phyloP scores from a whole-genome alignment of 768 basidiomycete species.

The Rossbeevera mucosa region DNA sequence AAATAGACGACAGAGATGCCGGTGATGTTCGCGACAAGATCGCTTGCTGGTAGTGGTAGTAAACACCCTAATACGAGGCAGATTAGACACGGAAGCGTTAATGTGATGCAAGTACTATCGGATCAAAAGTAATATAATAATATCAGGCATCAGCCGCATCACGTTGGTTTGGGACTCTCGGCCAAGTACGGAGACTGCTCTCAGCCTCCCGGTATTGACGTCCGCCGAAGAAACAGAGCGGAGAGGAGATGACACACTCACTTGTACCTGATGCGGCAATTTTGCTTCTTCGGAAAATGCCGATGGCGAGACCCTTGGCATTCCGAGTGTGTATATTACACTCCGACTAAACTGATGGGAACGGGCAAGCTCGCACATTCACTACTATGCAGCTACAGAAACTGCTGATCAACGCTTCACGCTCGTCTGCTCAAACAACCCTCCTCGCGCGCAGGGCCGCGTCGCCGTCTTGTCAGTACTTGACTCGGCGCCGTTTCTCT shows the following conservation, averaged over 20 bases:
- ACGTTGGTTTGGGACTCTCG: neutral
- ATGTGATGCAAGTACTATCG: neutral
- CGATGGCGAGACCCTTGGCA: neutral
- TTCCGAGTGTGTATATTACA: neutral
- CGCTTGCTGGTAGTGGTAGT: conserved; percentile 61
- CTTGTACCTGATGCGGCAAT: neutral
- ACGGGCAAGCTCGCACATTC: neutral
- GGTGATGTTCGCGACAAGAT: conserved; percentile 37
- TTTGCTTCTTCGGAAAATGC: neutral
- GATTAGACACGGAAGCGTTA: neutral
- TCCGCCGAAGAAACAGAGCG: no score
- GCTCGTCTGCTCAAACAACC: conserved; percentile 8
- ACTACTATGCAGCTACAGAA: conserved; percentile 23
- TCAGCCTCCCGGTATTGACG: no score
- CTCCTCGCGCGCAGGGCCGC: conserved; percentile 3
- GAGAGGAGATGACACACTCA: no score
- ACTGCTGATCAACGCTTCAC: conserved; percentile 13
- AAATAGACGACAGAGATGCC: no score
- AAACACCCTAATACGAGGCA: conserved; percentile 31
- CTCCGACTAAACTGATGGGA: neutral
- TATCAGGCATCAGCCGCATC: no score
- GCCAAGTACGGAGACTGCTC: neutral
- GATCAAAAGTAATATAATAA: no score
- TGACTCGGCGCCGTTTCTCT: conserved; percentile 35
- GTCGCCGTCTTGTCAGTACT: conserved; percentile 11